These are phyloP conservation scores for Argentina anserina DNA, from an alignment of 306 rosid genomes.

Conservation along the genomic window DNA sequence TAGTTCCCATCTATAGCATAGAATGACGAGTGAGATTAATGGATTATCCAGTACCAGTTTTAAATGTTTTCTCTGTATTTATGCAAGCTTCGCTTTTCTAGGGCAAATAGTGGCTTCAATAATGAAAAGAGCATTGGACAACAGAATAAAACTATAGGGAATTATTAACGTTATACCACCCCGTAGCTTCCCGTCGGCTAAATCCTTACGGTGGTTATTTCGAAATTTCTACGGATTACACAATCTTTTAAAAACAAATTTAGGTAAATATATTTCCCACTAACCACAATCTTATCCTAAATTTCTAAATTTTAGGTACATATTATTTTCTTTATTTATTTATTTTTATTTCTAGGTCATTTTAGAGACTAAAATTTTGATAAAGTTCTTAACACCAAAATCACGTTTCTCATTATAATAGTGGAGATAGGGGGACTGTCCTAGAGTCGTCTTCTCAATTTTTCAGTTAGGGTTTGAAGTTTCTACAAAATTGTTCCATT, in stretches of 20 bases:
- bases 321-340: too few species aligned
- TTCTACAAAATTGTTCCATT: neutral
- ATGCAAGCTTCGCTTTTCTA: neutral
- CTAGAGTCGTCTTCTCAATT: constrained; percentile 7
- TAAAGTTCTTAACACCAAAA: too few species aligned
- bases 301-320: too few species aligned
- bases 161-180: neutral
- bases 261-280: too few species aligned
- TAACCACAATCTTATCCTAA: too few species aligned
- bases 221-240: too few species aligned
- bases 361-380: too few species aligned
- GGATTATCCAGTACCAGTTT: neutral
- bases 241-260: too few species aligned
- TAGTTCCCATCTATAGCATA: neutral
- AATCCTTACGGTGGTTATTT: too few species aligned
- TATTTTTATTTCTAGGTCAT: too few species aligned
- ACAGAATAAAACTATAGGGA: neutral
- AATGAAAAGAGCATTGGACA: neutral
- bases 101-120: neutral
- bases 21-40: neutral
- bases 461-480: neutral
- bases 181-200: neutral
- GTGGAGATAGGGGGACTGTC: neutral
- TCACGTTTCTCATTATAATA: too few species aligned
- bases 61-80: constrained; percentile 1